A percentile compares a stretch with the other conserved stretches of the same genome.
These are phyloP conservation scores for Colletotrichum musae DNA, from an alignment of 2,329 filamentous ascomycete species.

Conservation along the genomic window DNA sequence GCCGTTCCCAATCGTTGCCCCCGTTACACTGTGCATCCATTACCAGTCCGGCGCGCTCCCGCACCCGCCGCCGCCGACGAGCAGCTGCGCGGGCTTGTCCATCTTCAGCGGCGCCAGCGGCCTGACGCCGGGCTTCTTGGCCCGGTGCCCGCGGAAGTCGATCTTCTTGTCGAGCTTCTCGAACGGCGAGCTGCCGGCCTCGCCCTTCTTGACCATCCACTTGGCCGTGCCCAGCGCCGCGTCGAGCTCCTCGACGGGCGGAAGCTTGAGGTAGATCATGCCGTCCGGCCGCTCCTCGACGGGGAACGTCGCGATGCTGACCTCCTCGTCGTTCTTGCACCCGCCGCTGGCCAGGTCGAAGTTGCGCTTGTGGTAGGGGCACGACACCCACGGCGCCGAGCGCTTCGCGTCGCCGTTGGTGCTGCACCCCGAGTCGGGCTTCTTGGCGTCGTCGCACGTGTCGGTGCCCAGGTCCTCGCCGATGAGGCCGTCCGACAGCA, in stretches of 20 bases:
- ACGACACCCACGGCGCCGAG: slow-evolving; percentile 81
- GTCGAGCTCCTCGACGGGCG: slow-evolving; percentile 86
- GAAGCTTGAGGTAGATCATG: slow-evolving; percentile 84
- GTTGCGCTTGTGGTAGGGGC: slow-evolving; percentile 92
- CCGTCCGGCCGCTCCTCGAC: slow-evolving; percentile 82
- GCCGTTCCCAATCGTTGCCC: too few relatives aligned
- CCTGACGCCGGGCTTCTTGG: slow-evolving; percentile 58
- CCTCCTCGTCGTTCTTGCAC: slow-evolving; percentile 80
- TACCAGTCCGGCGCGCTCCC: slow-evolving; percentile 65
- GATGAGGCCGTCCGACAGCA: slow-evolving; percentile 88
- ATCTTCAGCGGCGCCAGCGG: slow-evolving; percentile 51
- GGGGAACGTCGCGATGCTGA: slow-evolving; percentile 87
- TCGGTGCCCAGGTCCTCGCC: slow-evolving; percentile 69
- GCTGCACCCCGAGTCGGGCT: slow-evolving; percentile 45
- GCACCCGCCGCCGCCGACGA: slow-evolving; percentile 55
- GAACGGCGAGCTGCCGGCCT: slow-evolving; percentile 61
- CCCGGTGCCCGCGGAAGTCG: slow-evolving; percentile 59
- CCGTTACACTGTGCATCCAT: background rate
- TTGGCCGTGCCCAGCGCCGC: slow-evolving; percentile 81
- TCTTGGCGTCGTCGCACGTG: slow-evolving; percentile 53
- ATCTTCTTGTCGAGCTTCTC: slow-evolving; percentile 64
- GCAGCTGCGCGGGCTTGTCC: slow-evolving; percentile 55
- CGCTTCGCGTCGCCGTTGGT: slow-evolving; percentile 49
- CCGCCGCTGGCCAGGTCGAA: slow-evolving; percentile 81
- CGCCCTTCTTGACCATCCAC: slow-evolving; percentile 84